Base-by-base conservation (phyloP, 257 asterid species). In the Dorcoceras hygrometricum region DNA sequence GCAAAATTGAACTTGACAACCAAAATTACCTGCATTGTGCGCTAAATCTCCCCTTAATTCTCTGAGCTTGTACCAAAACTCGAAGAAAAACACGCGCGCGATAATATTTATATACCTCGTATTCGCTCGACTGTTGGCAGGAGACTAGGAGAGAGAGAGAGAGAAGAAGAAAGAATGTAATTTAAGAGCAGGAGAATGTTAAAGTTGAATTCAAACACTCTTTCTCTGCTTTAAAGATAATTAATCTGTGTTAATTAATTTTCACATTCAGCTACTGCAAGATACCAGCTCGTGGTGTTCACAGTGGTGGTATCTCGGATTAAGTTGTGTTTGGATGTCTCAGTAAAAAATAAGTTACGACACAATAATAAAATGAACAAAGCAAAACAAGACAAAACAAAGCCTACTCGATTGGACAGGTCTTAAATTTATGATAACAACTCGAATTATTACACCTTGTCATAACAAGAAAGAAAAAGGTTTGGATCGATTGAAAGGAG, bases 1-100 rank as follows among this genome's bases (percentile, higher is more conserved):
- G 22, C 6, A 56, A 60, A 74, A 23, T 26, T 5, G n/a, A 18
- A 27, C 34, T 5, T 6, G 25, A 31, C 22, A 76, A 46, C 46
- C 65, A 32, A 53, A 50, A 73, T 78, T 70, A 89, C 96, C 83
- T 82, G 87, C 90, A 89, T 89, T 87, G 78, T 75, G 67, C 55
- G 67, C 12, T 66, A 48, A 69, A 74, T 28, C 57, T 57, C 56
- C 66, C 57, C 22, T 46, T 64, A 46, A 70, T 81, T 62, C 43
- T 74, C 70, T 62, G 51, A 75, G 31, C 26, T 23, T 66, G 32
- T 27, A 56, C 43, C 26, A 69, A 65, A 22, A 57, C 23, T 70
- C 58, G 57, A 31, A 39, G 18, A 16, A 23, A 61, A 28, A 8
- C 1, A 50, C 32, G 59, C 60, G 57, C 12, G 59, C 22, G 32